phyloP scores from a whole-genome alignment of 139 green algal genomes.

The Zygnema circumcarinatum region DNA sequence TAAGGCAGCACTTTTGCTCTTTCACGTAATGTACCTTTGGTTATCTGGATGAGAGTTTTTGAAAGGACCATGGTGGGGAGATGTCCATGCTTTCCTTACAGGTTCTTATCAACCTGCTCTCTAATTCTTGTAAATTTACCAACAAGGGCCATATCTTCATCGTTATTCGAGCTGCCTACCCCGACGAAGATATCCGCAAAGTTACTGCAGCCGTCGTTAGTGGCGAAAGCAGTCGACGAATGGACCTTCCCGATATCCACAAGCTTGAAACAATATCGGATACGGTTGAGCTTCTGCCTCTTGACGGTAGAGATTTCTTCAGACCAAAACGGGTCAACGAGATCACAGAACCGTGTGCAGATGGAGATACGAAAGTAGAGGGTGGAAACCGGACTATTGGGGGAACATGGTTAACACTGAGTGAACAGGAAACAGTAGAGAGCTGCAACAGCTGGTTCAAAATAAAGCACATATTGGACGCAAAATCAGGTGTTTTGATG shows the following conservation, averaged over 20 bases:
- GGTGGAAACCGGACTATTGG: neutral
- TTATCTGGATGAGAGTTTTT: too few relatives aligned
- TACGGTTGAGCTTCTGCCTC: neutral
- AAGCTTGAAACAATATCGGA: neutral
- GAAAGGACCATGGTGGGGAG: too few relatives aligned
- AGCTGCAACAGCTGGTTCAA: slow-evolving; percentile 39
- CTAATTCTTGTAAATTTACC: slow-evolving; percentile 54
- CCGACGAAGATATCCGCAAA: neutral
- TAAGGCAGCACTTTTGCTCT: too few relatives aligned
- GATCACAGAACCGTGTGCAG: neutral
- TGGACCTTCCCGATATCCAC: neutral
- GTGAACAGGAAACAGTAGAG: slow-evolving; percentile 33
- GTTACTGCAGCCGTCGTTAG: neutral
- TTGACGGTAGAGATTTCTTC: neutral
- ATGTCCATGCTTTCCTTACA: too few relatives aligned
- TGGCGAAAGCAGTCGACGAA: neutral
- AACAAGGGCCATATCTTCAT: slow-evolving; percentile 55
- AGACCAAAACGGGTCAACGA: neutral
- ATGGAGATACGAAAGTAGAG: neutral
- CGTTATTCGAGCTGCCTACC: neutral
- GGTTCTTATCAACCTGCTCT: slow-evolving; percentile 53
- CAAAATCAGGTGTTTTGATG: neutral
- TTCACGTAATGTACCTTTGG: too few relatives aligned
- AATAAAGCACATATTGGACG: slow-evolving; percentile 20
- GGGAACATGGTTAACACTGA: slow-evolving; percentile 18